Evolutionary conservation across 2,329 filamentous ascomycete species (phyloP), one percentile per base, ranked within the genome.

Genomic region (Alternaria sp.): DNA sequence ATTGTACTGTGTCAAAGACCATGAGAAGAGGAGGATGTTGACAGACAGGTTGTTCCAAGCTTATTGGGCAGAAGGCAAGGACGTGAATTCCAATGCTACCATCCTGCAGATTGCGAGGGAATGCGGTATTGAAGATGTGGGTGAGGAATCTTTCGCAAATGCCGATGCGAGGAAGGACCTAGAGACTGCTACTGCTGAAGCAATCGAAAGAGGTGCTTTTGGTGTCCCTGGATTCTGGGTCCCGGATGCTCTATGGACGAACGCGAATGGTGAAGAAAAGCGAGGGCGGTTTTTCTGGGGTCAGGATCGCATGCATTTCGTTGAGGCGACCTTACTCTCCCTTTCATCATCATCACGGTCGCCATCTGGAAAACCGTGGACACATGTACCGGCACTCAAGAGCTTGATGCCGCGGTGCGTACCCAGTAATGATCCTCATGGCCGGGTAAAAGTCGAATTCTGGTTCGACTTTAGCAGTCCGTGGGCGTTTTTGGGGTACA

Each of bases 251-350:
- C 18, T 7, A 8, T 75, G 69, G 67, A 64, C 54, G 4, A 65
- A 71, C 39, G 54, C 62, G 12, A 46, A 44, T 9, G 67, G 68
- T 1, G 48, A 66, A 5, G 38, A 57, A 34, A 57, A 41, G 6
- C 48, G 20, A 5, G 75, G 74, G 0, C 57, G 75, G 8, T 75
- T 74, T 48, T 77, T 69, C 26, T 78, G 74, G 75, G 75, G 75
- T 1, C 75, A 78, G 52, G 75, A 77, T 62, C 68, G 73, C 0
- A 77, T 78, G 74, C 74, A 77, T 49, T 76, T 78, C 41, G 75
- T 77, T 3, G 75, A 78, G 46, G 75, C 73, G 1, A 62, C 68
- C 4, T 49, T 77, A 7, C 18, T 41, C 4, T 20, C 28, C 5
- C 22, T 24, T 8, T 7, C 48, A 26, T 12, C 28, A n/a, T 24